Evolutionary conservation across 805 yeast genomes (phyloP), one percentile per base, ranked within the genome.

Genomic region (Komagataella pastoris): DNA sequence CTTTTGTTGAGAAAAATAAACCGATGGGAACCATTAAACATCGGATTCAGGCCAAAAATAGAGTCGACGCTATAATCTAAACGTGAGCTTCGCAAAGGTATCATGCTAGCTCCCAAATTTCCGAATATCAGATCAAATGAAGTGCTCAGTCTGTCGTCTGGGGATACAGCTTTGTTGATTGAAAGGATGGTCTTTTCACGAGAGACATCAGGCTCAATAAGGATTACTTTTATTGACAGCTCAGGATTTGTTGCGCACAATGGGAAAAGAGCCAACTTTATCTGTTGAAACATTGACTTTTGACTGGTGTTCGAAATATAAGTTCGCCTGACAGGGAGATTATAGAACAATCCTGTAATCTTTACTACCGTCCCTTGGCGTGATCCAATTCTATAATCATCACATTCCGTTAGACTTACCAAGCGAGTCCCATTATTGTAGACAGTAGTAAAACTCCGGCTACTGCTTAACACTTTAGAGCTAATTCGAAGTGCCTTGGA

Each of bases 1-100:
- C 74, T 63, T 2, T 69, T 69, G 59, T 81, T 78, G 19, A 76
- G 55, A 50, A 68, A 74, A 1, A 79, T 56, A 50, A 67, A 72
- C 56, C 80, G 85, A 52, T 68, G 65, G 1, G 57, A 54, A 47
- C 64, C 70, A 0, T 72, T 59, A 51, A 66, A 67, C 1, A 63
- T 54, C 1, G 76, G 67, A 0, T 51, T 44, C 3, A 56, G 58
- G 0, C 79, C 75, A 8, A 80, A 30, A 30, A 30, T 30, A 5
- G 40, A 30, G 3, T 30, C 40, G 6, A 10, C 40, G 7, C 62
- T 0, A 73, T 54, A 2, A 78, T 77, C 0, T 59, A n/a, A 68
- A 58, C 6, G 54, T 53, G 48, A 60, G 64, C 1, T 61, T 62
- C 6, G 62, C 54, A 49, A 54, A 66, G 3, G 52, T 47, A 0